Evolutionary conservation across 805 yeast species (phyloP), one percentile per base, ranked within the genome.

Genomic region (Helenozyma baotianmanensis): DNA sequence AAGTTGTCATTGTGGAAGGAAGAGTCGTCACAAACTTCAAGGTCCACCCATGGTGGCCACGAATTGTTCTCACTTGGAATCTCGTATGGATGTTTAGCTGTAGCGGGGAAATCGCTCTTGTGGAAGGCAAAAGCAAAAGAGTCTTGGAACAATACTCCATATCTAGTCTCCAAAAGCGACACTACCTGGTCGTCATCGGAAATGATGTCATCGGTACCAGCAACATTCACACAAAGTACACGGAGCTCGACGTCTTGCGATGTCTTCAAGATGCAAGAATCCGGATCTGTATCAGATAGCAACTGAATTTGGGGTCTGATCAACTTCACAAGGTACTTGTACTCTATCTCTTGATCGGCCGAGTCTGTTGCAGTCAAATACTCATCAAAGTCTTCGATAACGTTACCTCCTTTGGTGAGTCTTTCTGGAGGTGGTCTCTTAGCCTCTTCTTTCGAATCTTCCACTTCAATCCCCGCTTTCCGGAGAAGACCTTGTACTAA

Each of bases 231-330:
- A 1, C 60, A 45, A 14, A 78, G 56, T 6, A 74, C 63, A 32
- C 80, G 72, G 38, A 74, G 50, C 37, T 78, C 82, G 33, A 80
- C 64, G 45, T 79, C 83, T 41, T 72, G 70, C 0, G 83, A 72
- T 3, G 79, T 63, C 3, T 78, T 45, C 21, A 79, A 50, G 6
- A 74, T 65, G 36, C 79, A 73, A 1, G 74, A 60, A 10, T 69
- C 58, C 1, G 63, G 65, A 29, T 69, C 74, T 13, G 58, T 55
- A 10, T 68, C 69, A 14, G 76, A 67, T 9, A 65, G 60, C 15
- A 76, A 47, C 52, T 89, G 97, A 29, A 88, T 75, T 54, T 90
- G 96, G 0, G 97, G 96, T 17, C 86, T 75, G 5, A 82, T 63
- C 26, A 90, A 64, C 38, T 78, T 78, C 19, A 89, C 68, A 40